Percentiles rank a stretch among this genome's conserved stretches.
phyloP scores from a whole-genome alignment of 2,329 filamentous ascomycete species.

The Stachybotrys elegans region DNA sequence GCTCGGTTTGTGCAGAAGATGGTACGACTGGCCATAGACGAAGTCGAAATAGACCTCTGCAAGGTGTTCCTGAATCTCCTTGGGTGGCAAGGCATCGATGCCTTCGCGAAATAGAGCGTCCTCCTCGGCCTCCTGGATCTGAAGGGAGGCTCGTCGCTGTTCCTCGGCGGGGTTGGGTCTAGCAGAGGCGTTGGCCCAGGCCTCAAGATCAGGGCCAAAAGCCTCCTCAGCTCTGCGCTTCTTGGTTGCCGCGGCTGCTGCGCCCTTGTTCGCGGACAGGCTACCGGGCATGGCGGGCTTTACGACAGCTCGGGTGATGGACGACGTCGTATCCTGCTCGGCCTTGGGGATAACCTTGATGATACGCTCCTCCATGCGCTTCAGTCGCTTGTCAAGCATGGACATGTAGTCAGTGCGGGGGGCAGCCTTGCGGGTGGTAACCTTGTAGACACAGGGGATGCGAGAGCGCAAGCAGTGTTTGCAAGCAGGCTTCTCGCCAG shows the following conservation, averaged over 20 bases:
- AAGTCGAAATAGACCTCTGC: constrained; percentile 94
- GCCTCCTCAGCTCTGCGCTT: constrained; percentile 85
- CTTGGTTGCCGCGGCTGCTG: constrained; percentile 59
- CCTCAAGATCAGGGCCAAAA: constrained; percentile 74
- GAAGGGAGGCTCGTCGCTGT: constrained; percentile 40
- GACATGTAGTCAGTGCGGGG: constrained; percentile 98
- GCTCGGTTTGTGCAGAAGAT: constrained; percentile 91
- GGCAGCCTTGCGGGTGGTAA: constrained; percentile 88
- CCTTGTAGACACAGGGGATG: constrained; percentile 96
- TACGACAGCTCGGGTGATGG: constrained; percentile 74
- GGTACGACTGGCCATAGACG: constrained; percentile 92
- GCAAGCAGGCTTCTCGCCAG: constrained; percentile 94
- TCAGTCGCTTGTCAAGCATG: constrained; percentile 93
- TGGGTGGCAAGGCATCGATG: constrained; percentile 72
- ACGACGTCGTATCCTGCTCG: constrained; percentile 62
- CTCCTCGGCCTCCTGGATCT: constrained; percentile 65
- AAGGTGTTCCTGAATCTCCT: constrained; percentile 88
- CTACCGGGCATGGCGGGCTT: constrained; percentile 67
- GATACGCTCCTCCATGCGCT: constrained; percentile 95
- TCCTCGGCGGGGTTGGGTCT: constrained; percentile 44
- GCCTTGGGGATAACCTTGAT: constrained; percentile 92
- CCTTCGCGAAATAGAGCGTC: constrained; percentile 77
- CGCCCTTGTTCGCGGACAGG: constrained; percentile 32
- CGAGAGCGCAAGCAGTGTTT: constrained; percentile 91
- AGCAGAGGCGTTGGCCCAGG: constrained; percentile 64